Base-by-base conservation (phyloP, 345 rosid species). In the Laguncularia racemosa region DNA sequence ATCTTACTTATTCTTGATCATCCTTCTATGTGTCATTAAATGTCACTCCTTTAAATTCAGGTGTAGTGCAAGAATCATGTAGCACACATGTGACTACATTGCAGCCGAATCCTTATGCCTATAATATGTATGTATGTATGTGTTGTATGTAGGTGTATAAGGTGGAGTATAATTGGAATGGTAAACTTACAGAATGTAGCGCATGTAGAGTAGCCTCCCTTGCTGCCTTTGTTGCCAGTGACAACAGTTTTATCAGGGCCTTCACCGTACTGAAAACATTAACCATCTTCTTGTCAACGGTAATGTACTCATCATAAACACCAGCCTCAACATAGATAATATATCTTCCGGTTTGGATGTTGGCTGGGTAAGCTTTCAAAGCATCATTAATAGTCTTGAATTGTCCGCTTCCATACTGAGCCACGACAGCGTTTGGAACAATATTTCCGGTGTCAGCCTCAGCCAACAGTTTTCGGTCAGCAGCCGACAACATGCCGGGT, bases 371-470 rank as follows among this genome's bases (percentile, higher is more conserved):
- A 0, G 80, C 81, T 7, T 61, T 63, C 16, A 91, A 71, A 7
- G 97, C 96, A 2, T 51, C 79, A 52, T 23, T 62, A 16, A 88
- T 75, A 13, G 79, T 69, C 71, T 56, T 88, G 69, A 72, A 82
- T 18, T 79, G 74, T 46, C 95, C 95, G 56, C 88, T 85, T n/a
- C 91, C 96, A 58, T 91, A 96, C 60, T 80, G 54, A 28, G 95
- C 96, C 58, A 88, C 97, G 9, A 85, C 84, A 3, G 60, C 82
- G 50, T 73, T 72, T 0, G 93, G 88, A 33, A 2, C 71, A 51
- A 68, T 58, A 26, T 59, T 58, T n/a, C 44, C 57, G 21, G 15
- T 20, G 12, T 50, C 50, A 17, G 17, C 57, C 52, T 51, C 15
- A 44, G 74, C 81, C 81, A 84, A 50, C 44, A 88, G 85, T 65